A percentile compares a stretch with the other conserved stretches of the same genome.
Conservation (phyloP, 2,329 filamentous ascomycete species). For the Triangularia verruculosa region DNA sequence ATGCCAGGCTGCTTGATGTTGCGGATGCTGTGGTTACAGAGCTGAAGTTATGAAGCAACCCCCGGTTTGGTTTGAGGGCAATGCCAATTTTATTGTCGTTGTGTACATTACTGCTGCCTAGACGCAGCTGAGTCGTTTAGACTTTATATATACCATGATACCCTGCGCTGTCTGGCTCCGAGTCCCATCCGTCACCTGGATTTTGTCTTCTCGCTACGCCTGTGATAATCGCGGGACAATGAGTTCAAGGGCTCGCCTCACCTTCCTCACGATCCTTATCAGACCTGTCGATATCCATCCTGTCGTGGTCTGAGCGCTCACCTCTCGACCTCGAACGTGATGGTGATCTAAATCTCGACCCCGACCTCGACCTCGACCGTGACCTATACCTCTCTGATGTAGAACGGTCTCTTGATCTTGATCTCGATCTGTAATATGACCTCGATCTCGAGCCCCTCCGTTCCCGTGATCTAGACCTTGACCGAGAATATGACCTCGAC, state of each 20-base stretch:
- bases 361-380: neutral
- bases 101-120: conserved; percentile 13
- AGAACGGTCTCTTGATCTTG: conserved; percentile 8
- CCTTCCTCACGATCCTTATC: conserved; percentile 7
- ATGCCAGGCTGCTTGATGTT: conserved; percentile 59
- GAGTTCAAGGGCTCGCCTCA: conserved; percentile 17
- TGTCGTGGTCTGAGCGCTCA: conserved; percentile 21
- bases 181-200: too few species aligned
- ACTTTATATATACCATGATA: neutral
- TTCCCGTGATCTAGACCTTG: conserved; percentile 1
- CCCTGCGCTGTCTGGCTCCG: neutral
- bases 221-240: neutral
- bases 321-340: neutral
- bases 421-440: conserved; percentile 1
- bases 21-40: conserved; percentile 41
- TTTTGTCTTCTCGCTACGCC: neutral
- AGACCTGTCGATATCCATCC: conserved; percentile 27
- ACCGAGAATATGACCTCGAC: conserved; percentile 9
- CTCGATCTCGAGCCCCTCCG: neutral
- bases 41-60: conserved; percentile 4
- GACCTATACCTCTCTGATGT: too few species aligned
- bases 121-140: neutral
- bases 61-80: neutral
- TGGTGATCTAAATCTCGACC: conserved; percentile 8
- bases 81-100: conserved; percentile 5